Evolutionary conservation across 352 stramenopile species (phyloP).

Genomic region (Phytopythium kandeliae): DNA sequence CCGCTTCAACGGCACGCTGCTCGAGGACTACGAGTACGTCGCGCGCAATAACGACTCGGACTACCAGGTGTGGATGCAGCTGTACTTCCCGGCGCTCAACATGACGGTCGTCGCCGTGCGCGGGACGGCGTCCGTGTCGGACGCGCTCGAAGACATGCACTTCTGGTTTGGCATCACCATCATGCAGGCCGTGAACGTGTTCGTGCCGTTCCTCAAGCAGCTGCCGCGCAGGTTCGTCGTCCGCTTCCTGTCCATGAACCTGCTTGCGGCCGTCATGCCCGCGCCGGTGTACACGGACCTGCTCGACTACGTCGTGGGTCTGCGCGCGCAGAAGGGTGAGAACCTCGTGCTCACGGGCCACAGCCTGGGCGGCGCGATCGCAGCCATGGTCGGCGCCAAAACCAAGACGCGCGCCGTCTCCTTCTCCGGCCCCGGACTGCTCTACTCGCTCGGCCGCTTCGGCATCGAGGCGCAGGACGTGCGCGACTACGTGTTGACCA

Average conservation of each 20-base stretch:
- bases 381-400: constrained; percentile 69
- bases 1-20: constrained; percentile 68
- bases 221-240: constrained; percentile 65
- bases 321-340: constrained; percentile 34
- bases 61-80: constrained; percentile 76
- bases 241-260: constrained; percentile 64
- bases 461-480: constrained; percentile 50
- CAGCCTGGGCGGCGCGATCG: constrained; percentile 71
- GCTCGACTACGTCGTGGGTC: constrained; percentile 42
- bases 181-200: constrained; percentile 78
- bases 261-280: constrained; percentile 63
- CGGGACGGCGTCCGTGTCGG: constrained; percentile 70
- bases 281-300: constrained; percentile 51
- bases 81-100: constrained; percentile 72
- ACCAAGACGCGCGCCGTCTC: constrained; percentile 68
- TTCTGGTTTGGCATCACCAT: constrained; percentile 85
- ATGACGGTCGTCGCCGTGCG: constrained; percentile 80
- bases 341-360: constrained; percentile 73
- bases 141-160: constrained; percentile 80
- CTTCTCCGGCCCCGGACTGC: constrained; percentile 64
- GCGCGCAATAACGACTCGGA: constrained; percentile 67
- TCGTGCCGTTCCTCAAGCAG: constrained; percentile 82
- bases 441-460: constrained; percentile 74
- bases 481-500: constrained; percentile 73
- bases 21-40: constrained; percentile 69